Evolutionary conservation across 1,284 basidiomycete genomes (phyloP), one percentile per base, ranked within the genome.

Genomic region (Testicularia cyperi): DNA sequence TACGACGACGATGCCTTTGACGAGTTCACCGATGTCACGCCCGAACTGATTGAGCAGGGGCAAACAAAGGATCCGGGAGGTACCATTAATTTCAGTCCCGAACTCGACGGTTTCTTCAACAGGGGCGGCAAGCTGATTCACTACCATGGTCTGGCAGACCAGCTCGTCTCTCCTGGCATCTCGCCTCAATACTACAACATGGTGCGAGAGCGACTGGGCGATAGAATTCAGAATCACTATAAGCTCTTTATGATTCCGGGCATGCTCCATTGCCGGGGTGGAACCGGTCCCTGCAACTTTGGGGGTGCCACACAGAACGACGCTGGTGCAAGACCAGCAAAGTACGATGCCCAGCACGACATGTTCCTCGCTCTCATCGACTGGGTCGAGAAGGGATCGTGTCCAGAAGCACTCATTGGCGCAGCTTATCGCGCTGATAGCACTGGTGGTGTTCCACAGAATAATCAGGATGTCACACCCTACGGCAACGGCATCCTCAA

Each of bases 171-270:
- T 7, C 74, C 78, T 0, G 75, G 72, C 10, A 77, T 75, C 37
- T 72, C 77, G 12, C 68, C 77, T 30, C 68, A 70, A 25, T 74
- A 77, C 56, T 79, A 79, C 60, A 70, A 78, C 38, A 66, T 66
- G 31, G 73, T 79, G 10, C 58, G 67, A 21, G 19, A 27, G 21
- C 45, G 32, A 8, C 39, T 45, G 5, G 40, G 45, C 29, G 30
- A 29, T 15, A 33, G 24, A 3, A 69, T 79, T 16, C 69, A 77
- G 39, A 66, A 77, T 30, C 77, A 72, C 54, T 80, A 80, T 65
- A 74, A 77, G 13, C 71, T 80, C n/a, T 80, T 79, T 65, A 64
- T 77, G 20, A 75, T 80, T 14, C 78, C 79, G 1, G 80, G 79
- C 1, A 80, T 81, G 79, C 55, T 58, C n/a, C 79, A 80, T 49